Conservation (phyloP, 345 rosid species). For the Lepidium africanum region DNA sequence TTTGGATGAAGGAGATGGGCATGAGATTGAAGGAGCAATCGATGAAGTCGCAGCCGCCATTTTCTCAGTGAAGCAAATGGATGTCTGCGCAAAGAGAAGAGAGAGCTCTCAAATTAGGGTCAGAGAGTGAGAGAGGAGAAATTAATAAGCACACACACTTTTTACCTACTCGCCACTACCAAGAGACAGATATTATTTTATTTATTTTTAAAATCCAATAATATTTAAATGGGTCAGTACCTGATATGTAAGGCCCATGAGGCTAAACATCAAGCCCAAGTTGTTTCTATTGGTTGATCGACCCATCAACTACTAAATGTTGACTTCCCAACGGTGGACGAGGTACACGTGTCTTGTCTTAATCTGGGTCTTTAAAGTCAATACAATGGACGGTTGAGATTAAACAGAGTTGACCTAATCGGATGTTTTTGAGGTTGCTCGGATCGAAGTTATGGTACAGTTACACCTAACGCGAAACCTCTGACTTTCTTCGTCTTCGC, state of each 20-base stretch:
- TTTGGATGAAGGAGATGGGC: slow-evolving; percentile 20
- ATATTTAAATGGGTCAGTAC: background rate
- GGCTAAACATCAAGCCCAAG: background rate
- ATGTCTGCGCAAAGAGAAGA: slow-evolving; percentile 12
- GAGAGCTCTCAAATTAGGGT: slow-evolving; percentile 20
- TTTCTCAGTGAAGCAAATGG: background rate
- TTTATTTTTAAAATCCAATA: too few relatives aligned
- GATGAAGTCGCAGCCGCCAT: slow-evolving; percentile 50
- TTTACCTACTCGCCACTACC: slow-evolving; percentile 1
- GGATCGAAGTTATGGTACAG: slow-evolving; percentile 11
- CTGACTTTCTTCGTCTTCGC: slow-evolving; percentile 22
- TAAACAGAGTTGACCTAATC: background rate
- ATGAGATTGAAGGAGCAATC: slow-evolving; percentile 29
- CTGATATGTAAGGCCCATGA: background rate
- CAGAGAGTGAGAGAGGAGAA: background rate
- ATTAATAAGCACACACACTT: background rate
- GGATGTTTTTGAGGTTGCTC: background rate
- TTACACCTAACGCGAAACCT: slow-evolving; percentile 19
- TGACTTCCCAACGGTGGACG: background rate
- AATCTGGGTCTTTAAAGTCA: background rate
- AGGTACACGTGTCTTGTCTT: background rate
- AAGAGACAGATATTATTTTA: background rate
- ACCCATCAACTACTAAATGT: background rate
- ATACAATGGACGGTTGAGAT: background rate
- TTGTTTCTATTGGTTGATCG: background rate